These are phyloP conservation scores for Crithidia fasciculata DNA, from an alignment of 208 protist genomes.

Conservation along the genomic window DNA sequence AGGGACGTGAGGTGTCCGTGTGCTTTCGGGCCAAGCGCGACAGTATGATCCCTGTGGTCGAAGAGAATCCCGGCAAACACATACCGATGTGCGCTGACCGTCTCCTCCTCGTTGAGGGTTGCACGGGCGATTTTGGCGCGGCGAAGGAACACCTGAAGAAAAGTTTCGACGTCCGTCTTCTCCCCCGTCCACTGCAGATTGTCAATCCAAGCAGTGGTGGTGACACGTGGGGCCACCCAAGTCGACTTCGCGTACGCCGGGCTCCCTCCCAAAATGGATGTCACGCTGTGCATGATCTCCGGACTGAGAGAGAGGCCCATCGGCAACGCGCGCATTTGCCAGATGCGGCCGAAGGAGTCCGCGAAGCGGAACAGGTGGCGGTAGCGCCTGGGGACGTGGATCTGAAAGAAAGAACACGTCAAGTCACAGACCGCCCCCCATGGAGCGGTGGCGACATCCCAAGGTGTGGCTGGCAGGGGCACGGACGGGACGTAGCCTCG, in stretches of 20 bases:
- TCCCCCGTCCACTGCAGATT: constrained; percentile 21
- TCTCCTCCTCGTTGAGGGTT: constrained; percentile 21
- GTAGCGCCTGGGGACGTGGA: constrained; percentile 1
- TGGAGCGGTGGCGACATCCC: not conserved
- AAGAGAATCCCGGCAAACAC: not conserved
- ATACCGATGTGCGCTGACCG: not conserved
- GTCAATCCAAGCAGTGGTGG: constrained; percentile 22
- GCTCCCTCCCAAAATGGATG: constrained; percentile 8
- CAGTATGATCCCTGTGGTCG: not conserved
- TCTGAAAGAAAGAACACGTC: constrained; percentile 25
- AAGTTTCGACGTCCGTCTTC: not conserved
- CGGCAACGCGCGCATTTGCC: constrained; percentile 20
- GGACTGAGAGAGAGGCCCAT: constrained; percentile 13
- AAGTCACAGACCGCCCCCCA: constrained; percentile 18
- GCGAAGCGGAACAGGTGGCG: constrained; percentile 16
- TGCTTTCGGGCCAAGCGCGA: not conserved
- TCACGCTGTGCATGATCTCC: constrained; percentile 20
- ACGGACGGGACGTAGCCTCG: constrained; percentile 11
- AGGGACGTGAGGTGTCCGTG: not conserved
- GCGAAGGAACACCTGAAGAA: not conserved
- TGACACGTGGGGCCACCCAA: constrained; percentile 1
- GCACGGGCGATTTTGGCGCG: constrained; percentile 8
- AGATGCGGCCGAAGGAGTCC: constrained; percentile 7
- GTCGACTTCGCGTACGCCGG: not conserved
- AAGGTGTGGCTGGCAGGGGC: constrained; percentile 14